phyloP scores from a whole-genome alignment of 2,329 filamentous ascomycete species.

The Conoideocrella luteorostrata region DNA sequence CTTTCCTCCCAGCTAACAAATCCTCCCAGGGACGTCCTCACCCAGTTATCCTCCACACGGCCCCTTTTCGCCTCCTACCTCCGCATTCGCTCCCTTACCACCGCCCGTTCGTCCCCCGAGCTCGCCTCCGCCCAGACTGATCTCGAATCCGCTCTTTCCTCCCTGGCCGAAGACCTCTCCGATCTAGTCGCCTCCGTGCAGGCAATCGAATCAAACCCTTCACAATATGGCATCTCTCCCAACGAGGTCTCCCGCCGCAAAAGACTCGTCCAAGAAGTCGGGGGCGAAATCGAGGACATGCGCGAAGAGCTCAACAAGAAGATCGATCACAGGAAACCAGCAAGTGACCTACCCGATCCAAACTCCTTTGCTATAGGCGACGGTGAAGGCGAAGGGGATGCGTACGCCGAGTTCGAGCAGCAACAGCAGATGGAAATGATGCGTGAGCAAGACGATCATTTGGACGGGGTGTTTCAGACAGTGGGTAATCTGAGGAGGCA shows the following conservation, averaged over 20 bases:
- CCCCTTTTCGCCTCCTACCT: conserved; percentile 91
- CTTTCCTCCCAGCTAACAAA: not conserved
- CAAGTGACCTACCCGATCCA: conserved; percentile 44
- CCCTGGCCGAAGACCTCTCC: conserved; percentile 74
- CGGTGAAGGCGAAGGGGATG: conserved; percentile 42
- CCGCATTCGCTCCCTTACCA: conserved; percentile 83
- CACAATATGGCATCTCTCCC: conserved; percentile 76
- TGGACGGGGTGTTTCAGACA: conserved; percentile 88
- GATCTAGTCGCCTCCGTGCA: conserved; percentile 84
- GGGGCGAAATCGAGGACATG: conserved; percentile 85
- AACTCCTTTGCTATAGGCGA: conserved; percentile 50
- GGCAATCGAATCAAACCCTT: conserved; percentile 81
- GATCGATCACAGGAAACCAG: conserved; percentile 28
- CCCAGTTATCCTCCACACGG: conserved; percentile 72
- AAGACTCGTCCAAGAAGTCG: conserved; percentile 81
- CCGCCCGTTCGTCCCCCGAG: conserved; percentile 68
- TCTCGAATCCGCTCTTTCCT: conserved; percentile 57
- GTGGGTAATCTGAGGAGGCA: conserved; percentile 86
- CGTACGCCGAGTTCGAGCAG: conserved; percentile 80
- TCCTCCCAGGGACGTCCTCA: conserved; percentile 69
- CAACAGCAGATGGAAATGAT: conserved; percentile 88
- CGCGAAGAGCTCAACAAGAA: conserved; percentile 67
- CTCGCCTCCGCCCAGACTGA: conserved; percentile 71
- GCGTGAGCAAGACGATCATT: conserved; percentile 86
- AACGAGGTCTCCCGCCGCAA: conserved; percentile 77